Percentiles rank a stretch among this genome's conserved stretches.
phyloP scores from a whole-genome alignment of 306 rosid species.

The Cucurbita moschata region DNA sequence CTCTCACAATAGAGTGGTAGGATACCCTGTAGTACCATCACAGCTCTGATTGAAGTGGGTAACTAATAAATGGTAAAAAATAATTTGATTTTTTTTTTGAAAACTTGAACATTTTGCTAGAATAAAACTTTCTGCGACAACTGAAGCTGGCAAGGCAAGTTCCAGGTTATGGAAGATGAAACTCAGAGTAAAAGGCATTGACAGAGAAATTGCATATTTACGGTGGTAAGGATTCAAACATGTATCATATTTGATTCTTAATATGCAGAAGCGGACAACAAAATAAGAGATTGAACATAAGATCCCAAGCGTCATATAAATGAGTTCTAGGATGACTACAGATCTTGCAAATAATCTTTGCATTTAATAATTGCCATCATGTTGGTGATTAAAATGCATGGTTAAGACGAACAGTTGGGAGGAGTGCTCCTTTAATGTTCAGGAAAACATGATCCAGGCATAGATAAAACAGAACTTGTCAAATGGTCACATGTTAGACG shows the following conservation, averaged over 20 bases:
- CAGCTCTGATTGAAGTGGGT: not conserved
- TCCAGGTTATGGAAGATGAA: not conserved
- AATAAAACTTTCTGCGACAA: not conserved
- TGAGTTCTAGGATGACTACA: not conserved
- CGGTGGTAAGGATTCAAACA: not conserved
- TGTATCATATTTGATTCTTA: not conserved
- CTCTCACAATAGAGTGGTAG: not conserved
- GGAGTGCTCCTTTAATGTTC: not conserved
- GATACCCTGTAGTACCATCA: not conserved
- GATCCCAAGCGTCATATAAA: not conserved
- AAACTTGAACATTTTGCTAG: not conserved
- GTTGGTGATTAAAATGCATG: not conserved
- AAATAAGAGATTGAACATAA: not conserved
- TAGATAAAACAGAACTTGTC: constrained; percentile 2
- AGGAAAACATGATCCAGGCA: not conserved
- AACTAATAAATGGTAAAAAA: not conserved
- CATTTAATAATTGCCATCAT: not conserved
- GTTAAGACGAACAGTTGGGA: not conserved
- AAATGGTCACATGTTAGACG: constrained; percentile 42
- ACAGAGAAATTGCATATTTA: not conserved
- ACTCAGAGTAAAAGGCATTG: not conserved
- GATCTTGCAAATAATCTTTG: not conserved
- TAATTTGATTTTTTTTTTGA: not conserved
- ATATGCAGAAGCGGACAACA: not conserved
- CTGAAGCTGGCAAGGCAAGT: not conserved